Conservation (phyloP, 257 asterid genomes). For the Misopates orontium region DNA sequence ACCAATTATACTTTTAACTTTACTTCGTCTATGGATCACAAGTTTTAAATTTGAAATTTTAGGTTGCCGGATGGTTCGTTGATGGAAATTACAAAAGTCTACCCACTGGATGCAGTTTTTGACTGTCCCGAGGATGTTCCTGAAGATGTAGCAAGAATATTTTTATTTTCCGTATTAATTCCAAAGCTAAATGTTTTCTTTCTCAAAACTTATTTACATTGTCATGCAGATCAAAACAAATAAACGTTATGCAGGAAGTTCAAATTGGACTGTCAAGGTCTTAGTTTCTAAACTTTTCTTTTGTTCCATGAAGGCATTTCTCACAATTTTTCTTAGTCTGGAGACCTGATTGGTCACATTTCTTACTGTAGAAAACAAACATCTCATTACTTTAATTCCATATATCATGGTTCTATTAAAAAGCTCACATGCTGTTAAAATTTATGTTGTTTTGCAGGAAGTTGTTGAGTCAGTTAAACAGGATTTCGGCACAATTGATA, state of each 20-base stretch:
- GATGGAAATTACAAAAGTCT: constrained; percentile 89
- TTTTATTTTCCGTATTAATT: constrained; percentile 1
- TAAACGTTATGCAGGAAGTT: constrained; percentile 84
- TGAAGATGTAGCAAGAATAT: constrained; percentile 59
- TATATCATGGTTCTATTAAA: neutral
- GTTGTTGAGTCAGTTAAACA: constrained; percentile 88
- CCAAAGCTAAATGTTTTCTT: neutral
- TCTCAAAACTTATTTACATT: constrained; percentile 7
- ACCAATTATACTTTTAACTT: neutral
- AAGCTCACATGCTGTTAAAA: constrained; percentile 19
- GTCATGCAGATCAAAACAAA: constrained; percentile 71
- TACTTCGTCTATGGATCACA: constrained; percentile 21
- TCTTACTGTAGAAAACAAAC: neutral
- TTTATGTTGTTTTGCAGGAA: constrained; percentile 55
- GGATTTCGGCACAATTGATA: constrained; percentile 94
- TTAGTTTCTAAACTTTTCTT: constrained; percentile 14
- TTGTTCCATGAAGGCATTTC: neutral
- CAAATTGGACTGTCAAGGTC: constrained; percentile 98
- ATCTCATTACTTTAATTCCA: neutral
- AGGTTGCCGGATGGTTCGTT: constrained; percentile 97
- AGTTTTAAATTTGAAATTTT: constrained; percentile 21
- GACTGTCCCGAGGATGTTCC: constrained; percentile 96
- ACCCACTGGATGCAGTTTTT: constrained; percentile 91
- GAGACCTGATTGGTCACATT: neutral
- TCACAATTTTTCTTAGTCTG: neutral